These are phyloP conservation scores for Fusarium sp. DNA, from an alignment of 2,329 filamentous ascomycete species.

Conservation along the genomic window DNA sequence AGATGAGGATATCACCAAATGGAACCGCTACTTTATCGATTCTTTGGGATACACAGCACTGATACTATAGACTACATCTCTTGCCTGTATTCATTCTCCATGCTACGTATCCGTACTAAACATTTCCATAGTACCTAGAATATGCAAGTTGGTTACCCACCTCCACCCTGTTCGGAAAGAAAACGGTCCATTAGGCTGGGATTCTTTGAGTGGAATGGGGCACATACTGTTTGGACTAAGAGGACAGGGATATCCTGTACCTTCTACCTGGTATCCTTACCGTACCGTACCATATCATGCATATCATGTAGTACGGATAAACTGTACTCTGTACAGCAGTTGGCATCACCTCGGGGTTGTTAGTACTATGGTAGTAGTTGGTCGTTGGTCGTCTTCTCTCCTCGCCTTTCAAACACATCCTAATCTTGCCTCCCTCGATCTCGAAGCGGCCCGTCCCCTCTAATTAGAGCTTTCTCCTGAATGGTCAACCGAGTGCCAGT, in stretches of 20 bases:
- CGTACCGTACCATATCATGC: neutral
- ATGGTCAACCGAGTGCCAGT: slow-evolving; percentile 1
- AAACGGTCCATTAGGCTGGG: slow-evolving; percentile 4
- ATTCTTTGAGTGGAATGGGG: neutral
- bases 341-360: neutral
- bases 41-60: neutral
- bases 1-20: neutral
- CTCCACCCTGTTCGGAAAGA: slow-evolving; percentile 5
- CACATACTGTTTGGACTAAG: neutral
- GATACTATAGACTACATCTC: neutral
- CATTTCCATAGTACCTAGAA: neutral
- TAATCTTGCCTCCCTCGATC: slow-evolving; percentile 2
- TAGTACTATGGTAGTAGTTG: neutral
- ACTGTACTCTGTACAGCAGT: neutral
- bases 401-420: neutral
- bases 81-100: neutral
- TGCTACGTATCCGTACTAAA: neutral
- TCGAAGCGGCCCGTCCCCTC: slow-evolving; percentile 29
- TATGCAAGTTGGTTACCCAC: neutral
- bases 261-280: neutral
- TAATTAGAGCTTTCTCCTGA: neutral
- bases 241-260: neutral
- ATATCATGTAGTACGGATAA: neutral
- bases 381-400: neutral
- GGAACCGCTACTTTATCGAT: too few relatives aligned